Base-by-base conservation (phyloP, 768 basidiomycete species). In the Crucibulum laeve region DNA sequence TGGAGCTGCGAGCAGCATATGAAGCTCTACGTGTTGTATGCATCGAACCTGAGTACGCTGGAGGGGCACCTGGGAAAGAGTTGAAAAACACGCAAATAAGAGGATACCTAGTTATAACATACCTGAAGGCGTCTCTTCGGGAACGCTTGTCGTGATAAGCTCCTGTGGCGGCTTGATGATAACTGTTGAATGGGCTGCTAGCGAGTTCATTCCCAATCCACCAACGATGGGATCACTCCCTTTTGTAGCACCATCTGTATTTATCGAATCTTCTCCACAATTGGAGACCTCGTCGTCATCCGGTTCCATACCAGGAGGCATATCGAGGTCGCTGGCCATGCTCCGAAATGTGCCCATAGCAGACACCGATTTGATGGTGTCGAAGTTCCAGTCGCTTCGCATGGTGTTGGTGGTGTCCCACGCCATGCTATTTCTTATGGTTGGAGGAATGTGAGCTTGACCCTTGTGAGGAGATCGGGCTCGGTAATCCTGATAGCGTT, bases 381-480 rank as follows among this genome's bases (percentile, higher is more conserved):
- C 93, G 59, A 98, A 98, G 60, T 88, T 91, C 96, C 95, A 98
- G 49, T 92, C 92, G 56, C 88, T 93, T 57, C 80, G 79, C 64
- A 95, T 75, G 1, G 92, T 91, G 35, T 76, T 80, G 47, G 77
- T 80, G 38, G 60, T 63, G 52, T 89, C 87, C 88, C 87, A 90
- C 36, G 75, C 70, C 37, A 70, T 61, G 40, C 71, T 80, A 48
- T 75, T 79, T 47, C 75, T 70, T 40, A 81, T 60, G 4, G 84
- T 74, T 8, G 81, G 69, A 49, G 35, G 13, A 17, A 80, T 77
- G 56, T 75, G 75, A 46, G 68, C 64, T 54, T 77, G 78, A 19
- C 74, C 72, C 55, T 80, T 79, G 40, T 71, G 68, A 30, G 85
- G 76, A 4, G 79, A 75, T n/a, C 75, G 74, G 1, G 75, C 60